phyloP scores from a whole-genome alignment of 495 filamentous ascomycete genomes.

The Massariosphaeria phaeospora region DNA sequence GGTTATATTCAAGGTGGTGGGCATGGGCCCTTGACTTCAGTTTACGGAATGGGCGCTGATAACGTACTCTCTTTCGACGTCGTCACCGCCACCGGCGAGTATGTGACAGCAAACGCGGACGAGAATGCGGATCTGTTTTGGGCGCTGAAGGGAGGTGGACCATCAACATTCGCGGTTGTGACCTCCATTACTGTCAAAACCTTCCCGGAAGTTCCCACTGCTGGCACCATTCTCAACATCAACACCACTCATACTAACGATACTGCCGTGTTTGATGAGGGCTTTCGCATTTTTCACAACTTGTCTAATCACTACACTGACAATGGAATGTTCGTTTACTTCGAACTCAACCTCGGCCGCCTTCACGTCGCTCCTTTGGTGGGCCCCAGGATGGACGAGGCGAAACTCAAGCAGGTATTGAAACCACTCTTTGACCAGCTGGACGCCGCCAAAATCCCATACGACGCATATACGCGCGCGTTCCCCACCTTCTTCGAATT shows the following conservation, averaged over 20 bases:
- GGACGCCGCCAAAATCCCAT: slow-evolving; percentile 38
- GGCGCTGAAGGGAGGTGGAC: slow-evolving; percentile 29
- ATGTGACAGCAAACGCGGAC: slow-evolving; percentile 20
- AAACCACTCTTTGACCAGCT: slow-evolving; percentile 47
- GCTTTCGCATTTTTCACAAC: slow-evolving; percentile 45
- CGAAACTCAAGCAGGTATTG: slow-evolving; percentile 42
- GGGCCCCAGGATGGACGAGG: slow-evolving; percentile 43
- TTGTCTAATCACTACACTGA: slow-evolving; percentile 42
- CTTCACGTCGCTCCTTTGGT: slow-evolving; percentile 46
- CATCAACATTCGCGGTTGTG: slow-evolving; percentile 24
- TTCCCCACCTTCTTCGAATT: slow-evolving; percentile 46
- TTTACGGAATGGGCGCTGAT: slow-evolving; percentile 31
- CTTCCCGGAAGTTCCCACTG: slow-evolving; percentile 41
- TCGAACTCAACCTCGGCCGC: slow-evolving; percentile 38
- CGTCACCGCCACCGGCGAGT: slow-evolving; percentile 27
- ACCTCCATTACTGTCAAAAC: slow-evolving; percentile 46
- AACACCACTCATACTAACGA: slow-evolving; percentile 37
- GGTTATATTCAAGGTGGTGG: slow-evolving; percentile 30
- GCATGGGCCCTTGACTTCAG: slow-evolving; percentile 21
- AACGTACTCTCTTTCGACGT: slow-evolving; percentile 27
- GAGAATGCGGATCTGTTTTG: slow-evolving; percentile 31
- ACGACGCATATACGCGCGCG: slow-evolving; percentile 36
- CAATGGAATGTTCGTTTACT: slow-evolving; percentile 48
- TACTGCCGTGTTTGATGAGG: slow-evolving; percentile 44
- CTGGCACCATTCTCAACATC: slow-evolving; percentile 45